Evolutionary conservation across 2,329 filamentous ascomycete species (phyloP).

Genomic region (Monosporascus sp.): DNA sequence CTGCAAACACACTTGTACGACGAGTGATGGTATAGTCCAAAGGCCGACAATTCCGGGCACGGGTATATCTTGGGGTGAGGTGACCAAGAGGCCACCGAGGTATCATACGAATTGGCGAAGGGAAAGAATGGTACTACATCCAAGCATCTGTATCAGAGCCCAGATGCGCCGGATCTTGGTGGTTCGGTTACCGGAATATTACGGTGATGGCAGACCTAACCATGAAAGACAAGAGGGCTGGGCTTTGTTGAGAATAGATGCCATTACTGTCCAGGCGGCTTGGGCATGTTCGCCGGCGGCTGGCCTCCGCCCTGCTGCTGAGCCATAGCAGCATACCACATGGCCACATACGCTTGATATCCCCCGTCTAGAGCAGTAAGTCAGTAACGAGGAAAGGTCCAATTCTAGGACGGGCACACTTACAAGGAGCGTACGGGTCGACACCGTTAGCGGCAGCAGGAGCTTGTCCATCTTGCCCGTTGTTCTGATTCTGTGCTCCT

Average conservation of each 20-base stretch:
- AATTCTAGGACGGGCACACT: slow-evolving; percentile 25
- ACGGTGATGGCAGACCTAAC: background rate
- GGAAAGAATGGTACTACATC: background rate
- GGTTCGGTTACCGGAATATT: background rate
- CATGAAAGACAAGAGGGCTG: background rate
- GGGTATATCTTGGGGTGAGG: background rate
- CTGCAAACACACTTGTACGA: background rate
- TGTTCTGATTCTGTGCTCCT: slow-evolving; percentile 36
- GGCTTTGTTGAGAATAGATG: no score
- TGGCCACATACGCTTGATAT: slow-evolving; percentile 71
- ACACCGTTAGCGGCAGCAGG: slow-evolving; percentile 43
- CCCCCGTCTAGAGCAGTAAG: slow-evolving; percentile 57
- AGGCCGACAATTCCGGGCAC: background rate
- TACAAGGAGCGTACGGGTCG: slow-evolving; percentile 73
- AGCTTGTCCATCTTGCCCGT: slow-evolving; percentile 31
- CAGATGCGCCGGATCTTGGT: background rate
- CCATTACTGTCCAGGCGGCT: slow-evolving; percentile 34
- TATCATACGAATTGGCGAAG: background rate
- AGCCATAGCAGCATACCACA: slow-evolving; percentile 72
- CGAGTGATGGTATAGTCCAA: background rate
- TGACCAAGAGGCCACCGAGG: background rate
- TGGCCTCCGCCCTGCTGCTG: slow-evolving; percentile 39
- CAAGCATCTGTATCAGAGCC: background rate
- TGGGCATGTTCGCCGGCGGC: slow-evolving; percentile 29
- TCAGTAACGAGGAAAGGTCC: slow-evolving; percentile 13